Percentiles rank a stretch among this genome's conserved stretches.
Conservation (phyloP, 2,329 filamentous ascomycete species). For the Alternaria sp. region DNA sequence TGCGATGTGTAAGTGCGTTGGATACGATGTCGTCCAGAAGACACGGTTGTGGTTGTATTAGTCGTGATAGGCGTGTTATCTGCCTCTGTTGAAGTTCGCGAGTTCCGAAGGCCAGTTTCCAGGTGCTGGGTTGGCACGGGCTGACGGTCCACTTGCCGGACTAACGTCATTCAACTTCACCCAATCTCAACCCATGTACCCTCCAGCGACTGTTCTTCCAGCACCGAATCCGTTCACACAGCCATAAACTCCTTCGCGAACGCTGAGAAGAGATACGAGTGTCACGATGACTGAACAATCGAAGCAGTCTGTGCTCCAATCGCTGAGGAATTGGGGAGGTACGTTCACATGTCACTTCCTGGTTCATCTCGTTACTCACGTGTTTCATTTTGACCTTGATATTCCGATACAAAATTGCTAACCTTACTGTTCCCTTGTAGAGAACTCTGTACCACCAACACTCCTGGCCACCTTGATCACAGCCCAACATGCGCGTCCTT, state of each 20-base stretch:
- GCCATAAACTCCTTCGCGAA: not conserved
- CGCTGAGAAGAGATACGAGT: not conserved
- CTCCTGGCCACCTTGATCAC: slow-evolving; percentile 71
- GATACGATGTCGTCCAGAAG: not conserved
- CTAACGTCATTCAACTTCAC: slow-evolving; percentile 38
- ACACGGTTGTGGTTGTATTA: slow-evolving; percentile 1
- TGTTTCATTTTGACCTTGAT: slow-evolving; percentile 5
- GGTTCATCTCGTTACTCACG: slow-evolving; percentile 4
- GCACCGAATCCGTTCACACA: not conserved
- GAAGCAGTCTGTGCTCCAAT: slow-evolving; percentile 53
- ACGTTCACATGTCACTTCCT: slow-evolving; percentile 34
- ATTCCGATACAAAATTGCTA: slow-evolving; percentile 3
- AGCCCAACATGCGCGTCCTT: slow-evolving; percentile 71
- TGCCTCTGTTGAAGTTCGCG: slow-evolving; percentile 27
- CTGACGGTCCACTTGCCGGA: slow-evolving; percentile 19
- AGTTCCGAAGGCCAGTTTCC: slow-evolving; percentile 38
- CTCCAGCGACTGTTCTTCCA: not conserved
- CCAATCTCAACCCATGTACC: slow-evolving; percentile 19
- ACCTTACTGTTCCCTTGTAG: slow-evolving; percentile 48
- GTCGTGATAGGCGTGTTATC: slow-evolving; percentile 21
- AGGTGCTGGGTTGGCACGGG: slow-evolving; percentile 34
- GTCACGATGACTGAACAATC: slow-evolving; percentile 51
- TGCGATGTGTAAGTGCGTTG: not conserved
- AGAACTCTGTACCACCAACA: slow-evolving; percentile 70
- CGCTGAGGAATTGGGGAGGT: slow-evolving; percentile 62